Percentiles rank a stretch among this genome's conserved stretches.
Evolutionary conservation across 805 yeast genomes (phyloP).

Genomic region (Pichia phayaonensis): DNA sequence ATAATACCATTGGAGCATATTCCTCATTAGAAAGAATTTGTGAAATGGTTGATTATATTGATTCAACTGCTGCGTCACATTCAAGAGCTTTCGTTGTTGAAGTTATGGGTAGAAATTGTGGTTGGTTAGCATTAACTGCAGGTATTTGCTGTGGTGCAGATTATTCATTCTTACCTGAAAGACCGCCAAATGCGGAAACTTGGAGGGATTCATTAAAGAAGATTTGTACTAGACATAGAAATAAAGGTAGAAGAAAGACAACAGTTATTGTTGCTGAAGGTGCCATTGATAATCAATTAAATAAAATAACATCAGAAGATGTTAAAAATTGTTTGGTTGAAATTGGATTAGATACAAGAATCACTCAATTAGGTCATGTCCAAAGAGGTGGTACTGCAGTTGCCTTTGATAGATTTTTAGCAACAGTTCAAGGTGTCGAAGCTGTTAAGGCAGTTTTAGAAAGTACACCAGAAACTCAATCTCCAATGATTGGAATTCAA

Average conservation of each 20-base stretch:
- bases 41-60: conserved; percentile 91
- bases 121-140: conserved; percentile 97
- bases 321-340: conserved; percentile 79
- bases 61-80: conserved; percentile 95
- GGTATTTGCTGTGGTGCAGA: conserved; percentile 97
- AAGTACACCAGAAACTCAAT: conserved; percentile 82
- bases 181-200: conserved; percentile 63
- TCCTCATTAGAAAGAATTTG: conserved; percentile 90
- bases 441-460: conserved; percentile 91
- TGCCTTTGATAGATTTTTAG: conserved; percentile 84
- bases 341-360: conserved; percentile 86
- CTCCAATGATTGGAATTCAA: conserved; percentile 86
- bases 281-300: conserved; percentile 75
- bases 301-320: conserved; percentile 70
- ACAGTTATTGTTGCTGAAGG: conserved; percentile 98
- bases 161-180: conserved; percentile 88
- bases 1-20: conserved; percentile 93
- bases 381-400: conserved; percentile 99
- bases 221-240: conserved; percentile 72
- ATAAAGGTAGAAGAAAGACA: conserved; percentile 85
- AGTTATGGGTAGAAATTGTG: conserved; percentile 99
- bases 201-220: conserved; percentile 80
- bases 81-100: conserved; percentile 96
- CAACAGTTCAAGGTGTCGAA: conserved; percentile 95
- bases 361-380: conserved; percentile 94